Conservation (phyloP, 768 basidiomycete species). For the Plicaturopsis crispa region DNA sequence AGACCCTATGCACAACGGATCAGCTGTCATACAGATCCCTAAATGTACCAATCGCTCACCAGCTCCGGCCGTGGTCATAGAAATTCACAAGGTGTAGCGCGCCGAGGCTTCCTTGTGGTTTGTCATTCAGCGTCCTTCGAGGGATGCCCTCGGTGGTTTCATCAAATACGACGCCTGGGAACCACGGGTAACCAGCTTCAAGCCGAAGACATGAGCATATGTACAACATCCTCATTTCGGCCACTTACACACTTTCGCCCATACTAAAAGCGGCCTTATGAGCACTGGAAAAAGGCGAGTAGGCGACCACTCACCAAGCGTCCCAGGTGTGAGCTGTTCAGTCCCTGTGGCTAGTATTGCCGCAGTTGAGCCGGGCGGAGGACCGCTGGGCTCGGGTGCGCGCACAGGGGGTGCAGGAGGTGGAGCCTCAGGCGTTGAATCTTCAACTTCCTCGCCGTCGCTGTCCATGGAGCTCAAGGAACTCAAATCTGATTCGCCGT, state of each 20-base stretch:
- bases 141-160: slow-evolving; percentile 56
- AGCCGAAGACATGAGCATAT: slow-evolving; percentile 5
- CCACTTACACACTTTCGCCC: slow-evolving; percentile 70
- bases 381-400: slow-evolving; percentile 18
- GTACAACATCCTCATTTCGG: background rate
- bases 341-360: slow-evolving; percentile 2
- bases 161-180: slow-evolving; percentile 75
- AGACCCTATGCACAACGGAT: too few species aligned
- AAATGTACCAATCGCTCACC: too few species aligned
- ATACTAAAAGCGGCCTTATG: too few species aligned
- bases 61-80: slow-evolving; percentile 60
- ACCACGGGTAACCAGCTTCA: slow-evolving; percentile 78
- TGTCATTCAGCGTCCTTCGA: slow-evolving; percentile 14
- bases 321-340: slow-evolving; percentile 31
- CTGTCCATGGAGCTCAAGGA: slow-evolving; percentile 35
- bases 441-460: slow-evolving; percentile 9
- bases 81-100: slow-evolving; percentile 67
- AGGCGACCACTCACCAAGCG: slow-evolving; percentile 60
- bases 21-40: too few species aligned
- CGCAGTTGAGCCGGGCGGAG: background rate
- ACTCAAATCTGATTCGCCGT: slow-evolving; percentile 34
- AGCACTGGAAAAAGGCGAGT: too few species aligned
- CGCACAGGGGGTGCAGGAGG: slow-evolving; percentile 2
- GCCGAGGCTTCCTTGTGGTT: slow-evolving; percentile 23
- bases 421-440: slow-evolving; percentile 7